These are phyloP conservation scores for Cyanodermella asteris DNA, from an alignment of 2,329 filamentous ascomycete genomes.

Conservation along the genomic window DNA sequence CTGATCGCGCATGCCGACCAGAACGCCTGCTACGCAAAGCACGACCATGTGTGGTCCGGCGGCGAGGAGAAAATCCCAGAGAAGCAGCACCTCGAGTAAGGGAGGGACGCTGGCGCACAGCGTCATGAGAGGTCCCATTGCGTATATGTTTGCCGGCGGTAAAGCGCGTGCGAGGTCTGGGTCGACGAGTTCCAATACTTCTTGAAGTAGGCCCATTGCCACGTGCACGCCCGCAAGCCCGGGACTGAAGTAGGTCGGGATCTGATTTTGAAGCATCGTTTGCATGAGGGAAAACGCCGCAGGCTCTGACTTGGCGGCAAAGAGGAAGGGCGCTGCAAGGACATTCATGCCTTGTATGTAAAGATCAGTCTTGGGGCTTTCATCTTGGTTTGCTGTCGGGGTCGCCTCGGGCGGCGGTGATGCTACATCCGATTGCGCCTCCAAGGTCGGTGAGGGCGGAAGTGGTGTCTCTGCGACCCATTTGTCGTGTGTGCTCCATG, in stretches of 20 bases:
- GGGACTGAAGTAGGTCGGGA: conserved; percentile 63
- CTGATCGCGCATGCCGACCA: conserved; percentile 68
- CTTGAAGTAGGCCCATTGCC: conserved; percentile 93
- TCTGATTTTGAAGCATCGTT: too few species aligned
- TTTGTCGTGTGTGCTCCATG: conserved; percentile 78
- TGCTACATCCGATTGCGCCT: conserved; percentile 17
- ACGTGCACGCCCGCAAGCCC: conserved; percentile 79
- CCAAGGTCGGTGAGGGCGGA: conserved; percentile 26
- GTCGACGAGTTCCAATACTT: conserved; percentile 75
- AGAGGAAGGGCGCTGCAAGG: conserved; percentile 82
- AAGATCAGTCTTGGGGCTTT: too few species aligned
- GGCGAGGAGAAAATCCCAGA: conserved; percentile 96
- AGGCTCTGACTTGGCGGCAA: conserved; percentile 79
- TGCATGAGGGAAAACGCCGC: conserved; percentile 88
- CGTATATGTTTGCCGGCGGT: conserved; percentile 81
- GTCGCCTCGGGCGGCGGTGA: too few species aligned
- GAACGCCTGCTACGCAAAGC: conserved; percentile 84
- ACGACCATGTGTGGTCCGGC: conserved; percentile 92
- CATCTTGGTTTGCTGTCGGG: conserved; percentile 31
- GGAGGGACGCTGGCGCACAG: conserved; percentile 91
- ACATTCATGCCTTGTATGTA: conserved; percentile 99
- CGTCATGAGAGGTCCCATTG: conserved; percentile 84
- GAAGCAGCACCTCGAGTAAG: conserved; percentile 68
- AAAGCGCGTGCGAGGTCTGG: conserved; percentile 82
- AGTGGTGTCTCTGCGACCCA: conserved; percentile 24